phyloP scores from a whole-genome alignment of 495 filamentous ascomycete genomes.

The Aspergillus homomorphus region DNA sequence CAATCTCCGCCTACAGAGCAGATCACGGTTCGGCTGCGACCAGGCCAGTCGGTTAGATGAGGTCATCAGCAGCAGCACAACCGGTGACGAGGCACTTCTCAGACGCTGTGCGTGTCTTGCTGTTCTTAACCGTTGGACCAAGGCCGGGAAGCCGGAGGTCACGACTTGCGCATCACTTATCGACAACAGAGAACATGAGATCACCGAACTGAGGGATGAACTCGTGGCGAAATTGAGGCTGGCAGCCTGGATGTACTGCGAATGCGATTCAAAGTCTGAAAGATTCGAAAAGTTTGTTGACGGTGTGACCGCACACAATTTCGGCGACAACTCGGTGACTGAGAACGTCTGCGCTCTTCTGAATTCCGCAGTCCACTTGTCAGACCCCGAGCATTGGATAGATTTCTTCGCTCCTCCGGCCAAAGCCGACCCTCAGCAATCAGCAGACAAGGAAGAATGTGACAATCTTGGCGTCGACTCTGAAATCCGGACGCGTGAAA shows the following conservation, averaged over 20 bases:
- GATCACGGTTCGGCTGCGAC: slow-evolving; percentile 35
- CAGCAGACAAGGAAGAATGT: background rate
- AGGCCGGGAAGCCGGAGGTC: slow-evolving; percentile 14
- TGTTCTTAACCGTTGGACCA: slow-evolving; percentile 13
- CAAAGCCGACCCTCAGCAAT: background rate
- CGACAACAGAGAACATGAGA: slow-evolving; percentile 25
- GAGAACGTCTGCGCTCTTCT: slow-evolving; percentile 16
- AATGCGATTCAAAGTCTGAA: slow-evolving; percentile 14
- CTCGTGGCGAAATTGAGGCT: slow-evolving; percentile 26
- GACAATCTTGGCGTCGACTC: background rate
- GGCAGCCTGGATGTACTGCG: slow-evolving; percentile 34
- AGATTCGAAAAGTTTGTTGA: slow-evolving; percentile 25
- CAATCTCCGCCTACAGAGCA: slow-evolving; percentile 31
- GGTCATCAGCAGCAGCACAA: slow-evolving; percentile 38
- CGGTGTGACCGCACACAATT: slow-evolving; percentile 23
- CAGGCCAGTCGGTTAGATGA: slow-evolving; percentile 39
- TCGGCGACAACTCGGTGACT: slow-evolving; percentile 26
- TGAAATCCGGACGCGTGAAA: background rate
- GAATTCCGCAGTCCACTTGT: slow-evolving; percentile 9
- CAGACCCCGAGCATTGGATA: slow-evolving; percentile 25
- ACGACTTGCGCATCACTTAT: slow-evolving; percentile 23
- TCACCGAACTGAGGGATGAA: slow-evolving; percentile 29
- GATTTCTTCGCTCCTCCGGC: slow-evolving; percentile 17
- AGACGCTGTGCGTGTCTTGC: slow-evolving; percentile 42
- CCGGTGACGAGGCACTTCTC: slow-evolving; percentile 44